Evolutionary conservation across 139 green algal genomes (phyloP).

Genomic region (Dunaliella sp.): DNA sequence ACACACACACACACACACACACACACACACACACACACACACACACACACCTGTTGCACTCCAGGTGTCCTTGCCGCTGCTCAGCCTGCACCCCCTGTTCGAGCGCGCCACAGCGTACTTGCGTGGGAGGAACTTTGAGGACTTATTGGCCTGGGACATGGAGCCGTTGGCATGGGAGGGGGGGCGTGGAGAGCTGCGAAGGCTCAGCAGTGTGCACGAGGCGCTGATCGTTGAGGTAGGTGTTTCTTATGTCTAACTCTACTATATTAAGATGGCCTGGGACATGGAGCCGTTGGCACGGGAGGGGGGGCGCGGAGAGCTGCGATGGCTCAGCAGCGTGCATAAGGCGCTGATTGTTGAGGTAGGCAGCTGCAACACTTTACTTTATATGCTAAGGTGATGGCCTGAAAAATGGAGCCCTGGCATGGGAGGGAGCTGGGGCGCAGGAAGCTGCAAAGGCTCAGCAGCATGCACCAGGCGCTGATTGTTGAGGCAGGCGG

Average conservation of each 20-base stretch:
- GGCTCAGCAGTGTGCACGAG: neutral
- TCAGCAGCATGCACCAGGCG: neutral
- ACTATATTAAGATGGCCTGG: no score
- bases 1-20: no score
- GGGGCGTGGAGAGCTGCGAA: neutral
- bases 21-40: no score
- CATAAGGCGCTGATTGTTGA: neutral
- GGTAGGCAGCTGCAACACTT: neutral
- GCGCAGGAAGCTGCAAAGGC: neutral
- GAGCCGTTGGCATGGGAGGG: neutral
- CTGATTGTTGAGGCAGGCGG: neutral
- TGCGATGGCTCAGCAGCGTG: neutral
- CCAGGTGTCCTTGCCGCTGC: neutral
- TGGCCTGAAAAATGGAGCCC: no score
- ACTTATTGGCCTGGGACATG: no score
- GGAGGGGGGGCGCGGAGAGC: neutral
- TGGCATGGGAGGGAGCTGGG: neutral
- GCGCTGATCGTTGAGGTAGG: neutral
- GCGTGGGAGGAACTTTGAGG: no score
- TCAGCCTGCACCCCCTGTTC: no score
- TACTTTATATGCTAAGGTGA: no score
- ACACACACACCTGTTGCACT: no score
- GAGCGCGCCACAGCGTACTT: neutral
- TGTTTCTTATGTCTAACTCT: no score
- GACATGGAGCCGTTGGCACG: no score